Evolutionary conservation across 73 alveolate species (phyloP).

Genomic region (Tetrahymena thermophila): DNA sequence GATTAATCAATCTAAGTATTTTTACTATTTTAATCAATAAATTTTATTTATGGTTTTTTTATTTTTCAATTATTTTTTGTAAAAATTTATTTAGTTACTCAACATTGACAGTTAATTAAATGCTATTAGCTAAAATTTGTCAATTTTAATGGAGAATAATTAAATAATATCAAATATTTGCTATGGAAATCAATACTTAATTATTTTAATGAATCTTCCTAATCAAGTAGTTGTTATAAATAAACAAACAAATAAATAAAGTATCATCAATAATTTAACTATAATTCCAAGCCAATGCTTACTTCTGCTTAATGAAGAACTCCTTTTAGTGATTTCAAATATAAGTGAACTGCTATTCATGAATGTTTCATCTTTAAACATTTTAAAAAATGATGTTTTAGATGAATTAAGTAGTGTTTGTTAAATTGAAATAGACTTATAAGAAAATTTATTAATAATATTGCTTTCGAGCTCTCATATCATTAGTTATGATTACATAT

Average conservation of each 20-base stretch:
- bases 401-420: not conserved
- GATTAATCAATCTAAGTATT: not conserved
- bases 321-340: not conserved
- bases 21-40: too few species aligned
- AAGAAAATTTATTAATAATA: not conserved
- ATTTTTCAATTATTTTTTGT: too few species aligned
- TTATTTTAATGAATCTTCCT: not conserved
- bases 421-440: not conserved
- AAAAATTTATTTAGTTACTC: not conserved
- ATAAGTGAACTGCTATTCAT: not conserved
- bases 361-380: not conserved
- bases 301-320: not conserved
- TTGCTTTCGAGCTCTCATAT: not conserved
- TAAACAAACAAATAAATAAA: not conserved
- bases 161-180: not conserved
- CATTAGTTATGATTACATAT: not conserved
- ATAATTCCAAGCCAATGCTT: not conserved
- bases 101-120: not conserved
- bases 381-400: not conserved
- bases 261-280: not conserved
- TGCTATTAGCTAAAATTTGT: too few species aligned
- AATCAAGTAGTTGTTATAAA: not conserved
- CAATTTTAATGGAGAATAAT: not conserved
- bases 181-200: not conserved
- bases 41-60: too few species aligned